Evolutionary conservation across 768 basidiomycete species (phyloP), one percentile per base, ranked within the genome.

Genomic region (Leucocoprinus birnbaumii): DNA sequence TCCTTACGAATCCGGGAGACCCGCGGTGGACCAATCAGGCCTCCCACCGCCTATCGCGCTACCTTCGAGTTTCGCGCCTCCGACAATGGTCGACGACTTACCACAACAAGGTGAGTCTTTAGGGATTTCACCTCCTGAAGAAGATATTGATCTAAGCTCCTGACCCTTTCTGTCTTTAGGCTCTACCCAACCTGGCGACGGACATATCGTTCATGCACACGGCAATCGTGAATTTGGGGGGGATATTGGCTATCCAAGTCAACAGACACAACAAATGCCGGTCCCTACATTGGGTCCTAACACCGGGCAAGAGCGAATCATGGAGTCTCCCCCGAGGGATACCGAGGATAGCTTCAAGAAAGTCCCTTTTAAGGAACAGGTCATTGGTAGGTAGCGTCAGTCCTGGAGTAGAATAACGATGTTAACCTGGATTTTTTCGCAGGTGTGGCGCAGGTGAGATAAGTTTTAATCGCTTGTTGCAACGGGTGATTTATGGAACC

Each of bases 361-460:
- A 49, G 73, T 78, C 26, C 73, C 83, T 13, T 85, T 84, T 70
- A 85, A 83, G 64, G 82, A 85, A 44, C 75, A 72, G 55, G 79
- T 84, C 7, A 76, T 83, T 44, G 84, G 83, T 82, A 57, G 22
- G 74, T 59, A 1, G 3, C 26, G 10, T 40, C 22, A 1, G 26
- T 13, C 42, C 19, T 44, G 25, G 27, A 43, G 8, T 14, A n/a
- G 18, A 13, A 43, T 24, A 27, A 16, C 41, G 18, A 18, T 14
- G 42, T 18, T 54, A 25, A 37, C 9, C 8, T 27, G 3, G 22
- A 26, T 2, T 7, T 35, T 24, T 21, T 50, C 26, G 14, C 46
- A 71, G 71, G 71, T 21, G 68, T 65, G 25, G 71, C 72, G 10
- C 69, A 72, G 66, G 74, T 71, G 42, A 21, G 61, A 48, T 10